Conservation (phyloP, 2,329 filamentous ascomycete genomes). For the Colletotrichum sp. region DNA sequence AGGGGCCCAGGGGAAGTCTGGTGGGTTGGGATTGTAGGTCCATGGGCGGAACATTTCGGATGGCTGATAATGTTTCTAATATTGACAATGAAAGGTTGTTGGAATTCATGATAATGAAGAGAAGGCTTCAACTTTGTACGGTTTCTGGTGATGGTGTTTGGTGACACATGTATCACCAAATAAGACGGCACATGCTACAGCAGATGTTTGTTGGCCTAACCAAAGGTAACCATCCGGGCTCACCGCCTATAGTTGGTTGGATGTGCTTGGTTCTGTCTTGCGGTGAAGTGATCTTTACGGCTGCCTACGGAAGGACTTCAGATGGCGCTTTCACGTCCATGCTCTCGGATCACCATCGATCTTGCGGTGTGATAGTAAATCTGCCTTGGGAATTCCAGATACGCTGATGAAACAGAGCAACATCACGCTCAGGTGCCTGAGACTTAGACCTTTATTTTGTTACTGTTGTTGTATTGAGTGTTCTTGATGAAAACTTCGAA, state of each 20-base stretch:
- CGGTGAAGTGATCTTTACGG: background rate
- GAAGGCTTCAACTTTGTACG: background rate
- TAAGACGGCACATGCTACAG: background rate
- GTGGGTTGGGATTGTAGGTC: background rate
- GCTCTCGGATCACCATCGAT: background rate
- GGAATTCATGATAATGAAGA: rapidly evolving
- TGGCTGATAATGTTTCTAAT: rapidly evolving
- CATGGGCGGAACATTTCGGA: constrained; percentile 5
- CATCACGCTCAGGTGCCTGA: too few species aligned
- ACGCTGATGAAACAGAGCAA: too few species aligned
- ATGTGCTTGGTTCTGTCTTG: background rate
- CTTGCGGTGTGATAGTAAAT: background rate
- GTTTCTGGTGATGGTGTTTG: background rate
- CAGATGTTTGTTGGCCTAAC: background rate
- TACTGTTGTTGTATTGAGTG: too few species aligned
- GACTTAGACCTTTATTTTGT: too few species aligned
- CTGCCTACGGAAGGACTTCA: background rate
- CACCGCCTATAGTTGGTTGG: background rate
- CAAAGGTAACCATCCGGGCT: background rate
- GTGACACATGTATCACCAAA: background rate
- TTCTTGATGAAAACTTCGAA: too few species aligned
- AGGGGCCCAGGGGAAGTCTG: background rate
- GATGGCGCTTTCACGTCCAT: background rate
- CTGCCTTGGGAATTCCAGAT: background rate
- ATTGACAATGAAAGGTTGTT: background rate